phyloP scores from a whole-genome alignment of 108 stramenopile genomes.

The Cyclotella sp. region DNA sequence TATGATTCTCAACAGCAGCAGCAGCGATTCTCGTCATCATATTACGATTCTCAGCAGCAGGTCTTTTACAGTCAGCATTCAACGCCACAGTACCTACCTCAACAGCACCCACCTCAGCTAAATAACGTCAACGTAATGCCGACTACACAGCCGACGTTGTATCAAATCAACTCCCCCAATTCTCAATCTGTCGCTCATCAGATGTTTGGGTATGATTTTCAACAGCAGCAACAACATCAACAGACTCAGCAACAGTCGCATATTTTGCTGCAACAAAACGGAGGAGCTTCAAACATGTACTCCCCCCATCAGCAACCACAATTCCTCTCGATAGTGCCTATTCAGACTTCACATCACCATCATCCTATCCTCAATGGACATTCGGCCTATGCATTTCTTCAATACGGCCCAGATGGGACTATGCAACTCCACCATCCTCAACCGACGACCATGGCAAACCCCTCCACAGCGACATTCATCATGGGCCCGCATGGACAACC shows the following conservation, averaged over 20 bases:
- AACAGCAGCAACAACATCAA: conserved; percentile 54
- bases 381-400: conserved; percentile 60
- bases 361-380: conserved; percentile 36
- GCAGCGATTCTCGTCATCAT: background rate
- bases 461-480: conserved; percentile 22
- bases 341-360: conserved; percentile 50
- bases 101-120: background rate
- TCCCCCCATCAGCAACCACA: conserved; percentile 43
- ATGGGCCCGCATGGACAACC: conserved; percentile 37
- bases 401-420: conserved; percentile 48
- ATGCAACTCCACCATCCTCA: conserved; percentile 19
- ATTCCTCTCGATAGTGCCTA: conserved; percentile 71
- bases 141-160: conserved; percentile 56
- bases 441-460: background rate
- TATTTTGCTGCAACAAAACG: conserved; percentile 27
- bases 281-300: conserved; percentile 28
- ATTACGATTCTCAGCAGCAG: conserved; percentile 32
- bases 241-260: conserved; percentile 38
- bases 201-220: conserved; percentile 57
- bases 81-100: conserved; percentile 3
- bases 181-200: conserved; percentile 19
- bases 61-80: conserved; percentile 16
- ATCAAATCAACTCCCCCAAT: conserved; percentile 57
- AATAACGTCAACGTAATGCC: conserved; percentile 30
- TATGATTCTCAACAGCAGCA: conserved; percentile 37